phyloP scores from a whole-genome alignment of 2,329 filamentous ascomycete genomes.

The Fusarium newnesense region DNA sequence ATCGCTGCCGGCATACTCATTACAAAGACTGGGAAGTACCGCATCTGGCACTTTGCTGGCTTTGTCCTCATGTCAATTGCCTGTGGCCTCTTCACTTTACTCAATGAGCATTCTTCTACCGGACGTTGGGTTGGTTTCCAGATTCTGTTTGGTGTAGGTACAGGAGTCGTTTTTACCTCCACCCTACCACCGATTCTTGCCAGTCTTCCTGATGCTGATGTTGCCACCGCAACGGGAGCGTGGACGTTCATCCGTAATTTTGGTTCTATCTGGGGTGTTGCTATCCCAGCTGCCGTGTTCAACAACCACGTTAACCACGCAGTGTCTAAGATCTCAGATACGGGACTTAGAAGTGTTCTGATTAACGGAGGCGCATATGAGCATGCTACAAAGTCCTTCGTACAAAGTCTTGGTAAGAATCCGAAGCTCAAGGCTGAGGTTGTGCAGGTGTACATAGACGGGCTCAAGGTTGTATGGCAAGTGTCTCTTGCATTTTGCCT shows the following conservation, averaged over 20 bases:
- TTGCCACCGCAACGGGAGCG: constrained; percentile 51
- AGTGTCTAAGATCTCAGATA: constrained; percentile 12
- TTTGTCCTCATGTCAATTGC: constrained; percentile 51
- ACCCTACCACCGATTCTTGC: constrained; percentile 58
- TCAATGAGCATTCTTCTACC: constrained; percentile 50
- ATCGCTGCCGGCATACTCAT: constrained; percentile 43
- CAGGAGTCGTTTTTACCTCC: constrained; percentile 54
- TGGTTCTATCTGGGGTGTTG: constrained; percentile 58
- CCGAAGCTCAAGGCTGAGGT: constrained; percentile 31
- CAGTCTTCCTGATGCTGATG: constrained; percentile 50
- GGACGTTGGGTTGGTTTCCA: constrained; percentile 56
- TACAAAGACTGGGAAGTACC: constrained; percentile 48
- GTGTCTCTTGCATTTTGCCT: not conserved
- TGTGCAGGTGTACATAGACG: constrained; percentile 26
- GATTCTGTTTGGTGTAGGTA: constrained; percentile 52
- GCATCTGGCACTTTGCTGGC: constrained; percentile 47
- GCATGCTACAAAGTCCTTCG: constrained; percentile 38
- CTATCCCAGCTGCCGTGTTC: constrained; percentile 55
- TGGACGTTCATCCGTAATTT: constrained; percentile 60
- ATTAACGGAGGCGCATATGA: constrained; percentile 40
- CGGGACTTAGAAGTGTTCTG: constrained; percentile 8
- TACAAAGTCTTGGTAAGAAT: not conserved
- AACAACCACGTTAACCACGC: constrained; percentile 29
- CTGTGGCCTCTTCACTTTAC: constrained; percentile 55
- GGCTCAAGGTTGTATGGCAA: not conserved